Base-by-base conservation (phyloP, 2,329 filamentous ascomycete genomes). In the Madurella mycetomatis region DNA sequence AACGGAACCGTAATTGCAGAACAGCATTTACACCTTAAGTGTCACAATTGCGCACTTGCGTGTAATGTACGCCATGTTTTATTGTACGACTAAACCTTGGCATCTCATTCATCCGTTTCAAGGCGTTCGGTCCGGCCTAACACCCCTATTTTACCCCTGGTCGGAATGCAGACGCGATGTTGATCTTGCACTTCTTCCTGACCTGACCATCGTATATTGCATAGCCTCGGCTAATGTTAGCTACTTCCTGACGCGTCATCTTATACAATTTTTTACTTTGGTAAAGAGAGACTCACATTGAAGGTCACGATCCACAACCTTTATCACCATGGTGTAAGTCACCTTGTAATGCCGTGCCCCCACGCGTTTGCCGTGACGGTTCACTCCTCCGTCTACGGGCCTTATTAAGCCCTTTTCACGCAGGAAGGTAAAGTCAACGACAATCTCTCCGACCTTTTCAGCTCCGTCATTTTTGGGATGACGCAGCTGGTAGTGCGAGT, bases 351-450 rank as follows among this genome's bases (percentile, higher is more conserved):
- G 60, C 16, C 53, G 40, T 31, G 52, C 55, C n/a, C 49, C 57
- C 31, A 51, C 51, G 4, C 12, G 48, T 19, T 55, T 56, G 15
- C 49, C 57, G 18, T 48, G 45, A 5, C 19, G 34, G 13, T 49
- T 43, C 7, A 45, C 48, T 11, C 34, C 40, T n/a, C 17, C n/a
- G 4, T 57, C 51, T 1, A 56, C 49, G 0, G 61, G 61, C 43
- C 54, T 41, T 37, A 65, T 59, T 34, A 53, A 17, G 41, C 58
- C 56, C 37, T 63, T 16, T 1, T 55, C 51, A 30, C 62, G 62
- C 12, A 67, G 60, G 34, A 61, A 59, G 9, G 62, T 66, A 47
- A 67, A 62, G 49, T 67, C 65, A 4, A 62, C 60, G n/a, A 62
- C 19, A 31, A 67, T 66, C 19, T 50, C 57, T 5, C 65, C 65